Evolutionary conservation across 139 green algal species (phyloP), one percentile per base, ranked within the genome.

Genomic region (Tetradesmus lagerheimii): DNA sequence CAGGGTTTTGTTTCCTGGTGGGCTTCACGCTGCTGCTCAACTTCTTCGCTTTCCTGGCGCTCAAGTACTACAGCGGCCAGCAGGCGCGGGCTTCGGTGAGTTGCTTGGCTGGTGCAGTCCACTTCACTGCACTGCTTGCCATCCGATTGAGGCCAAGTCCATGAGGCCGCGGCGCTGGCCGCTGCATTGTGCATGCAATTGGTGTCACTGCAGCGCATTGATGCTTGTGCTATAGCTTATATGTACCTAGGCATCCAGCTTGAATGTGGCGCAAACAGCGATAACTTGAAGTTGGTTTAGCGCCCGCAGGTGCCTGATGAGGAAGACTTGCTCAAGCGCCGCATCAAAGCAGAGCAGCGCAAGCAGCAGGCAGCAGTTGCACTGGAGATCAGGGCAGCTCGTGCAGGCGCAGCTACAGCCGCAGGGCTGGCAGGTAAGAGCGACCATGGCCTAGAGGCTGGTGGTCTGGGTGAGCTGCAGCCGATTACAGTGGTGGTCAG

Each of bases 1-100:
- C 78, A 47, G 83, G 83, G 8, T 29, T 88, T 37, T 62, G 66
- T 3, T 89, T 74, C 41, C n/a, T 89, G 84, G 23, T 81, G 4
- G 84, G 37, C 84, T 89, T 89, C 67, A 74, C 66, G 6, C 39
- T 89, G 29, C 18, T 89, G 12, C 39, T 82, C 27, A 89, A 80
- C 43, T 31, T 67, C 4, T 45, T 89, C 8, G 67, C 64, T 0
- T 81, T 67, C 27, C 20, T 89, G 39, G 84, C 84, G 31, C 67
- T 89, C 37, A 89, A 89, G 23, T 89, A 89, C 39, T 89, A 89
- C 84, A 83, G 66, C n/a, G 84, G 84, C 8, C 66, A 89, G 66
- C 84, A 89, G n/a, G 27, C 20, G 11, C 38, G 64, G 3, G 84
- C 84, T 8, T 80, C 84, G 38, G 84, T 89, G 66, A 82, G 84